A percentile compares a stretch with the other conserved stretches of the same genome.
Conservation (phyloP, 2,329 filamentous ascomycete genomes). For the Stemphylium vesicarium region DNA sequence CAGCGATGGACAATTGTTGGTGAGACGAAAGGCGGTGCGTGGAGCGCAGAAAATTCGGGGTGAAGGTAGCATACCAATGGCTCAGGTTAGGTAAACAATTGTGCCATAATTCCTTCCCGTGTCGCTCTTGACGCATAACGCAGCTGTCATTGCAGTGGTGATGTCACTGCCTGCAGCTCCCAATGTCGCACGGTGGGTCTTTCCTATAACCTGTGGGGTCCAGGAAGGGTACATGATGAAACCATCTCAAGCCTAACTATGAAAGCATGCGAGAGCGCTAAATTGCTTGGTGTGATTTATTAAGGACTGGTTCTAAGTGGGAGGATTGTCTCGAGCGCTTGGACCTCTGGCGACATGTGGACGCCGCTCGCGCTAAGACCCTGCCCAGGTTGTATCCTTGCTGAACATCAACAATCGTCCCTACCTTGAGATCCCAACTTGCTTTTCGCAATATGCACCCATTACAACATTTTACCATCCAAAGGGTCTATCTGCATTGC, state of each 20-base stretch:
- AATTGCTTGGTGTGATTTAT: background rate
- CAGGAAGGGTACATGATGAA: background rate
- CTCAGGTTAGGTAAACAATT: background rate
- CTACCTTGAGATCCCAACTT: too few species aligned
- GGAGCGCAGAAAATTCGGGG: slow-evolving; percentile 4
- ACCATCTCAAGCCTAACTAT: background rate
- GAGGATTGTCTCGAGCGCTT: background rate
- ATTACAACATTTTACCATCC: too few species aligned
- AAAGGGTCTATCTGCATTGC: too few species aligned
- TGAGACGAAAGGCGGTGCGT: slow-evolving; percentile 4
- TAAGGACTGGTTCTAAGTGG: background rate
- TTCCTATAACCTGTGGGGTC: background rate
- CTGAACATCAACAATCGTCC: too few species aligned
- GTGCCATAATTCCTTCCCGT: background rate
- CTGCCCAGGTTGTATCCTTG: too few species aligned
- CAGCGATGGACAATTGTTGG: slow-evolving; percentile 7
- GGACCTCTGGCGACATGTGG: background rate
- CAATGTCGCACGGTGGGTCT: slow-evolving; percentile 8
- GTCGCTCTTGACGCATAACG: slow-evolving; percentile 6
- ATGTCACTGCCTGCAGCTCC: slow-evolving; percentile 22
- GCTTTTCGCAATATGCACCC: too few species aligned
- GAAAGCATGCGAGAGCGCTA: background rate
- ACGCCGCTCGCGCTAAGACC: slow-evolving; percentile 6
- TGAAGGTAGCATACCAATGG: slow-evolving; percentile 16
- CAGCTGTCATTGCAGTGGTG: slow-evolving; percentile 20